Conservation (phyloP, 306 rosid genomes). For the Abrus pulchellus region DNA sequence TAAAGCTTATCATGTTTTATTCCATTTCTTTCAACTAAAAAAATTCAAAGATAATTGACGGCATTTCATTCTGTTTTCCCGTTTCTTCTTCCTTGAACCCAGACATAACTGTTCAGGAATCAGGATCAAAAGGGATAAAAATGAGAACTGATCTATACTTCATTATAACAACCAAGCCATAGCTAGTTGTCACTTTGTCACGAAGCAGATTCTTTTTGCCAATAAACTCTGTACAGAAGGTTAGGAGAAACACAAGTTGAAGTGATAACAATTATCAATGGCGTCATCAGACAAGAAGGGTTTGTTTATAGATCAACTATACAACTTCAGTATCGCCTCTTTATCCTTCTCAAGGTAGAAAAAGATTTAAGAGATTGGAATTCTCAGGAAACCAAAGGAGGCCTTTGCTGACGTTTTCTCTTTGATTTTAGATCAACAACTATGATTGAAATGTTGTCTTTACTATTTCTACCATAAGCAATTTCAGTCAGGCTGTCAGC, state of each 20-base stretch:
- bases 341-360: conserved; percentile 40
- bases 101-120: conserved; percentile 29
- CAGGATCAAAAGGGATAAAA: conserved; percentile 49
- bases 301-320: conserved; percentile 13
- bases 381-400: conserved; percentile 38
- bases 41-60: conserved; percentile 9
- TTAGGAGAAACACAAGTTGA: conserved; percentile 51
- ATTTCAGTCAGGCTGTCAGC: conserved; percentile 80
- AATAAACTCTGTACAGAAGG: conserved; percentile 57
- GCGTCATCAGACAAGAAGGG: neutral
- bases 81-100: neutral
- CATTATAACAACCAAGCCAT: conserved; percentile 47
- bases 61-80: conserved; percentile 32
- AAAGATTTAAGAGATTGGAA: conserved; percentile 4
- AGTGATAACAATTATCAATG: conserved; percentile 34
- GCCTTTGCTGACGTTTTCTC: conserved; percentile 71
- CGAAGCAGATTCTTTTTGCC: conserved; percentile 39
- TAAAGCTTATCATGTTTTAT: conserved; percentile 13
- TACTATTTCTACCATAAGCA: conserved; percentile 75
- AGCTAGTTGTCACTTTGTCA: conserved; percentile 36
- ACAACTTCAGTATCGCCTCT: conserved; percentile 43
- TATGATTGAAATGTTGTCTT: conserved; percentile 78
- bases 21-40: conserved; percentile 23
- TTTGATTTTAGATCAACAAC: conserved; percentile 83
- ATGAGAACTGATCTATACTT: conserved; percentile 52